Conservation (phyloP, 2,329 filamentous ascomycete species). For the Diplodia seriata region DNA sequence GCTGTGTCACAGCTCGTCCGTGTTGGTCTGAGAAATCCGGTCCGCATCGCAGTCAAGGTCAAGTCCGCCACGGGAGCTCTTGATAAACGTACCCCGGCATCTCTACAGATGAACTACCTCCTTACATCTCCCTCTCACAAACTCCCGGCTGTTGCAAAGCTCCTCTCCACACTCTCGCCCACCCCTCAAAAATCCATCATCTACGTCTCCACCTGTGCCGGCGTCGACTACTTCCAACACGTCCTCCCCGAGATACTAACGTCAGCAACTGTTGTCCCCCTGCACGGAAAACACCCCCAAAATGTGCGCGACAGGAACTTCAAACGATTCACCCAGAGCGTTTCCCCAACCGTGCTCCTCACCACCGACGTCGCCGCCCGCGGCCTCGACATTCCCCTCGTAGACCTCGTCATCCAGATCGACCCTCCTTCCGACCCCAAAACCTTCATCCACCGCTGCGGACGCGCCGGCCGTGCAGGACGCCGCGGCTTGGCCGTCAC, state of each 20-base stretch:
- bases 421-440: slow-evolving; percentile 89
- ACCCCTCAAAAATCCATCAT: slow-evolving; percentile 85
- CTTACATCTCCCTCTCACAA: slow-evolving; percentile 79
- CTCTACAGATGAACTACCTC: slow-evolving; percentile 89
- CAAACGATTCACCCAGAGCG: slow-evolving; percentile 75
- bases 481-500: slow-evolving; percentile 82
- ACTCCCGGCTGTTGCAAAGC: slow-evolving; percentile 72
- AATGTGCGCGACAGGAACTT: slow-evolving; percentile 91
- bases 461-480: slow-evolving; percentile 68
- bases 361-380: slow-evolving; percentile 93
- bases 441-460: slow-evolving; percentile 73
- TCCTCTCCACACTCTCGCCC: slow-evolving; percentile 74
- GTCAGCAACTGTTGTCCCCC: slow-evolving; percentile 69
- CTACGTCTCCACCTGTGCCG: slow-evolving; percentile 91
- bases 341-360: slow-evolving; percentile 79
- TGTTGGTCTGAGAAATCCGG: slow-evolving; percentile 89
- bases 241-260: slow-evolving; percentile 77
- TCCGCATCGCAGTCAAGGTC: slow-evolving; percentile 93
- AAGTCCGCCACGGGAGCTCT: slow-evolving; percentile 69
- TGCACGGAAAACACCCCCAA: slow-evolving; percentile 91
- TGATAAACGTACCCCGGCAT: slow-evolving; percentile 88
- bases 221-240: slow-evolving; percentile 91
- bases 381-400: slow-evolving; percentile 88
- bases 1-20: slow-evolving; percentile 92
- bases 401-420: slow-evolving; percentile 89